phyloP scores from a whole-genome alignment of 2,329 filamentous ascomycete species.

The Ploettnerulaceae sp. region DNA sequence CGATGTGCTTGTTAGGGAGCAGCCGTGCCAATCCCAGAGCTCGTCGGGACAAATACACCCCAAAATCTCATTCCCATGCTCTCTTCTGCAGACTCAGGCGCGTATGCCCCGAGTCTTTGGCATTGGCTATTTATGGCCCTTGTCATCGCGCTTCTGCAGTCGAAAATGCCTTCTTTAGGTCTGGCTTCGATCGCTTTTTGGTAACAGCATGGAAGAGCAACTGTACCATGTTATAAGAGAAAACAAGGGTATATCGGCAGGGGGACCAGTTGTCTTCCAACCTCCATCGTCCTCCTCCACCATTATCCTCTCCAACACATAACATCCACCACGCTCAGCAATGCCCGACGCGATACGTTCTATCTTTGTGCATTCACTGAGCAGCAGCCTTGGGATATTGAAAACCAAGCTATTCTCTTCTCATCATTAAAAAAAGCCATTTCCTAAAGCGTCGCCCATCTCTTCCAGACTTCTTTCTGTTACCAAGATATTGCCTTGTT shows the following conservation, averaged over 20 bases:
- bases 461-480: conserved; percentile 18
- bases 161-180: conserved; percentile 9
- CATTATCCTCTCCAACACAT: conserved; percentile 22
- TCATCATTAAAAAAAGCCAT: conserved; percentile 20
- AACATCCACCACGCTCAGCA: conserved; percentile 27
- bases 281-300: conserved; percentile 17
- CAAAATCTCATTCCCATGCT: background rate
- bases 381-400: conserved; percentile 21
- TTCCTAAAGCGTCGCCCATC: conserved; percentile 15
- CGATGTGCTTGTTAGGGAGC: conserved; percentile 2
- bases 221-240: conserved; percentile 1
- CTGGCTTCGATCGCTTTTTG: conserved; percentile 7
- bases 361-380: conserved; percentile 33
- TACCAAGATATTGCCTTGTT: conserved; percentile 26
- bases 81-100: background rate
- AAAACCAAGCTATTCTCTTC: conserved; percentile 24
- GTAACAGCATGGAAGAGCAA: conserved; percentile 7
- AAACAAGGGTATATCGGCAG: conserved; percentile 6
- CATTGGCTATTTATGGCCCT: conserved; percentile 10
- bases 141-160: conserved; percentile 8
- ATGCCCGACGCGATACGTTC: conserved; percentile 33
- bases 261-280: conserved; percentile 13
- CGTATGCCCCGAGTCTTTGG: conserved; percentile 3
- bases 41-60: conserved; percentile 3
- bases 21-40: conserved; percentile 2